These are phyloP conservation scores for Verticillium longisporum DNA, from an alignment of 2,329 filamentous ascomycete genomes.

Conservation along the genomic window DNA sequence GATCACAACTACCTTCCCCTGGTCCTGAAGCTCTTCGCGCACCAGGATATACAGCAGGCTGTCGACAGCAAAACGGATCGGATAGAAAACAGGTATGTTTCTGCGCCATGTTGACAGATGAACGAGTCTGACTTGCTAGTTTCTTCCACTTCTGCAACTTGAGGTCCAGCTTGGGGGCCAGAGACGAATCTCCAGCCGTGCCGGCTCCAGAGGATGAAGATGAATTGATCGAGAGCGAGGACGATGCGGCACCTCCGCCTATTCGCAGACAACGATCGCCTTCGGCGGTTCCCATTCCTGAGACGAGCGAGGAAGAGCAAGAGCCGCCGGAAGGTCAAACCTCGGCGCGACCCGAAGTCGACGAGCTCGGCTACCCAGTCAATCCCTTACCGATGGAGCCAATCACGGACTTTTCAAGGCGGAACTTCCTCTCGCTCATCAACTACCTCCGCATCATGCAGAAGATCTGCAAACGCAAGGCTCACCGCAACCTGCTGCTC, in stretches of 20 bases:
- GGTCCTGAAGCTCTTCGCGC: conserved; percentile 85
- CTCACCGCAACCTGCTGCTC: conserved; percentile 86
- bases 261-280: conserved; percentile 56
- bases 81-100: conserved; percentile 65
- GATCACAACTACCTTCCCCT: conserved; percentile 94
- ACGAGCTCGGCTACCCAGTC: conserved; percentile 80
- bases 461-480: conserved; percentile 93
- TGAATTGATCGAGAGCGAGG: conserved; percentile 49
- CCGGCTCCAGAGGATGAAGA: conserved; percentile 25
- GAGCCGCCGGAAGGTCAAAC: conserved; percentile 23
- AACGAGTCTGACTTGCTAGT: conserved; percentile 31
- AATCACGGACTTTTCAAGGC: conserved; percentile 84
- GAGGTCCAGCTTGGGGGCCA: conserved; percentile 46
- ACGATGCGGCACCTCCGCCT: conserved; percentile 79
- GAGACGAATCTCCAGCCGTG: conserved; percentile 13
- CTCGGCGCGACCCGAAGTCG: conserved; percentile 54
- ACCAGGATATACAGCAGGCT: conserved; percentile 87
- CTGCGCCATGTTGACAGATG: conserved; percentile 12
- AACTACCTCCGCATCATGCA: conserved; percentile 95
- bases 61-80: conserved; percentile 82
- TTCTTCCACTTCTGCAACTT: conserved; percentile 88
- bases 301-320: conserved; percentile 15
- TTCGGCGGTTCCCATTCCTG: conserved; percentile 25
- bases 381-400: conserved; percentile 64
- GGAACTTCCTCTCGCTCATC: conserved; percentile 92